These are phyloP conservation scores for Termitomyces sp. DNA, from an alignment of 768 basidiomycete species.

Conservation along the genomic window DNA sequence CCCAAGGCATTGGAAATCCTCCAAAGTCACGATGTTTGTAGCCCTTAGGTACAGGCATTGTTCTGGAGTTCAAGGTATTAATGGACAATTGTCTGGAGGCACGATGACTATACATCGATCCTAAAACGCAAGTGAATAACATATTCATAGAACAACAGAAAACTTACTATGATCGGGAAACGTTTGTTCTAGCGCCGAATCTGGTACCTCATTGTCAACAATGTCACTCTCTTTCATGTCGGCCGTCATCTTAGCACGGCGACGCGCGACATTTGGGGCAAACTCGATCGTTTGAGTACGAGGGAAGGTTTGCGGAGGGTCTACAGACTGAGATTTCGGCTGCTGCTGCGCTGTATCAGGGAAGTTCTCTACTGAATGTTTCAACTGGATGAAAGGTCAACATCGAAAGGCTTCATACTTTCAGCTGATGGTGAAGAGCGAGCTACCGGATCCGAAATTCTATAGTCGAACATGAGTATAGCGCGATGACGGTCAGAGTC, in stretches of 20 bases:
- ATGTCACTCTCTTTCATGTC: constrained; percentile 11
- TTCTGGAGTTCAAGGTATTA: constrained; percentile 15
- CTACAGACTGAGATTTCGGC: constrained; percentile 1
- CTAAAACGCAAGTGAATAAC: constrained; percentile 4
- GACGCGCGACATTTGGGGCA: constrained; percentile 24
- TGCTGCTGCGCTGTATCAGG: constrained; percentile 29
- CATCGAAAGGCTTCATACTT: constrained; percentile 20
- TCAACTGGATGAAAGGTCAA: neutral
- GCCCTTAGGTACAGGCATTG: constrained; percentile 15
- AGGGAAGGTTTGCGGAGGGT: constrained; percentile 22
- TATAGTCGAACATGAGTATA: constrained; percentile 13
- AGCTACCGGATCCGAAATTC: constrained; percentile 34
- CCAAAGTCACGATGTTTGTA: constrained; percentile 52
- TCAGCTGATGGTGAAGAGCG: constrained; percentile 26
- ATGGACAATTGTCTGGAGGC: constrained; percentile 16
- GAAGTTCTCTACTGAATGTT: constrained; percentile 21
- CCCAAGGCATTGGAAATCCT: constrained; percentile 70
- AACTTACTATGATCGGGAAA: constrained; percentile 13
- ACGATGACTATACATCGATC: constrained; percentile 14
- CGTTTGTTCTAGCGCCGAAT: constrained; percentile 4
- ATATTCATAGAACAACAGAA: neutral
- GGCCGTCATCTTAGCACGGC: constrained; percentile 18
- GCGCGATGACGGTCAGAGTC: neutral
- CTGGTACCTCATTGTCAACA: constrained; percentile 8
- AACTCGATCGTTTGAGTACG: constrained; percentile 39